phyloP scores from a whole-genome alignment of 306 rosid species.

The Argentina anserina region DNA sequence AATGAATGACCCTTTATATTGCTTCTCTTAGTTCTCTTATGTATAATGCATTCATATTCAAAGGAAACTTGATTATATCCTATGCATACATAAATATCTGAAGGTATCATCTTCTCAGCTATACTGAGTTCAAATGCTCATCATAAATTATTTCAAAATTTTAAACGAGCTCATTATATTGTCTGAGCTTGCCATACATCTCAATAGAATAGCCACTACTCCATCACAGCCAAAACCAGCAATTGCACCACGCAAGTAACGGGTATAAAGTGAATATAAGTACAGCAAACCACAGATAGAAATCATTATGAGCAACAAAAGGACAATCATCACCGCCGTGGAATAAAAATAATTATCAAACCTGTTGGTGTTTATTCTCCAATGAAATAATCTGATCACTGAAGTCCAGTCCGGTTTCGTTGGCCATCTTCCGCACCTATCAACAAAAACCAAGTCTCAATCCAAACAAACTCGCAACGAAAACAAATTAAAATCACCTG shows the following conservation, averaged over 20 bases:
- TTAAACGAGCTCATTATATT: neutral
- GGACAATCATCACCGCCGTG: neutral
- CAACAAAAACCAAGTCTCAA: slow-evolving; percentile 6
- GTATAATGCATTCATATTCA: too few relatives aligned
- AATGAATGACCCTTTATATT: too few relatives aligned
- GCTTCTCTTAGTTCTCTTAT: too few relatives aligned
- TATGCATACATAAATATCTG: neutral
- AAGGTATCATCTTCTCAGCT: neutral
- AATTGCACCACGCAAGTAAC: neutral
- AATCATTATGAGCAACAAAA: neutral
- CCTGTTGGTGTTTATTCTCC: slow-evolving; percentile 82
- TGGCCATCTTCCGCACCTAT: slow-evolving; percentile 84
- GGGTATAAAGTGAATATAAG: neutral
- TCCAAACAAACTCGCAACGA: slow-evolving; percentile 13
- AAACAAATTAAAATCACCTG: slow-evolving; percentile 17
- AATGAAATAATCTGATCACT: slow-evolving; percentile 67
- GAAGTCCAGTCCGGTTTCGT: slow-evolving; percentile 88
- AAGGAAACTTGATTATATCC: too few relatives aligned
- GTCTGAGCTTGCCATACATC: neutral
- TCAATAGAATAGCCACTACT: neutral
- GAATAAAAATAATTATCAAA: slow-evolving; percentile 13
- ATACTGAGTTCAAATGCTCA: neutral
- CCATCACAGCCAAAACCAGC: neutral
- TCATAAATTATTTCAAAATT: neutral
- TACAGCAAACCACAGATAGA: neutral